Base-by-base conservation (phyloP, 371 early-diverging fungal genomes). In the Sporodiniella umbellata region DNA sequence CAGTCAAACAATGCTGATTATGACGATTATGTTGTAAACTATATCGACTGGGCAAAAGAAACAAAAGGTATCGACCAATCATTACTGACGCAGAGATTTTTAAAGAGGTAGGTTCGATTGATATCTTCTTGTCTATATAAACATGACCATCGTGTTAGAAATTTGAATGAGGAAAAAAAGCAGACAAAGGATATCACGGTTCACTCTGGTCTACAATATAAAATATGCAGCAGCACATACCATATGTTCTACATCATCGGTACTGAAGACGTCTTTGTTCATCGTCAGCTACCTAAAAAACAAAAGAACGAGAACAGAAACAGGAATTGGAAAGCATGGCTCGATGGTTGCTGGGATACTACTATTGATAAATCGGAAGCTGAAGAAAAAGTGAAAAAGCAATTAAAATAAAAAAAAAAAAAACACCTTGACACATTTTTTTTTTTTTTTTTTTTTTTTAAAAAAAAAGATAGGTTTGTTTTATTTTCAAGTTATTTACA, bases 1-100 rank as follows among this genome's bases (percentile, higher is more conserved):
- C 40, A 40, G 77, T 79, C 22, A 92, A 91, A 62, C 89, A 90
- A 61, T 80, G 81, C 11, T 83, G 81, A 42, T 8, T 95, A 95
- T 88, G 87, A 87, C 21, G 78, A 85, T 53, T 95, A 94, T 54
- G 88, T 94, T 21, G 89, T 93, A 56, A 86, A 85, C 53, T 94
- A 89, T 51, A 88, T 92, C 51, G 64, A 80, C 33, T 64, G 85
- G 69, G 78, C 80, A 10, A 56, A 66, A 30, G 86, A 85, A 8
- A 88, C 87, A 7, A 84, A 85, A 51, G 85, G 83, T 10, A 79
- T 85, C 10, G 62, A 76, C 11, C 71, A 72, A 21, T 62, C 60
- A 8, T 39, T 42, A 22, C 63, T 64, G 43, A 72, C 72, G 43
- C 64, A 56, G 19, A 70, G 90, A 18, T 88, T 89, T 58, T 49